Evolutionary conservation across 208 protist genomes (phyloP).

Genomic region (Trypanosoma melophagium): DNA sequence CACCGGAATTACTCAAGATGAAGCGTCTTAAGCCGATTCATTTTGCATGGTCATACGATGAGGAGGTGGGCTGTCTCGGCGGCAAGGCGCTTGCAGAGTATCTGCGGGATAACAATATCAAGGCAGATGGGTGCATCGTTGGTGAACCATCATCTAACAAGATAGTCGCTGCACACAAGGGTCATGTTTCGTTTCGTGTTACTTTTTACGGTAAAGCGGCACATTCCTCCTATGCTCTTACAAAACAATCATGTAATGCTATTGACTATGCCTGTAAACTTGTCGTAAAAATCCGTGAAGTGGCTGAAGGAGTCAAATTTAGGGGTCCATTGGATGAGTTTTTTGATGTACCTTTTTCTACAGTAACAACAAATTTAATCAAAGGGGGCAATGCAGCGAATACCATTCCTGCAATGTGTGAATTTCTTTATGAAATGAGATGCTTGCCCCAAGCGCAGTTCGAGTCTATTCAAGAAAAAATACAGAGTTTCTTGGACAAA

Average conservation of each 20-base stretch:
- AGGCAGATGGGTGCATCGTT: constrained; percentile 52
- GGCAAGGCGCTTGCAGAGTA: constrained; percentile 36
- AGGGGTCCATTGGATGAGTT: constrained; percentile 8
- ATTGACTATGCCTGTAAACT: constrained; percentile 56
- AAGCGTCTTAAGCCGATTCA: constrained; percentile 41
- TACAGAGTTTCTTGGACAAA: constrained; percentile 29
- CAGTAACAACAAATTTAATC: constrained; percentile 56
- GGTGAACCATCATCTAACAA: constrained; percentile 54
- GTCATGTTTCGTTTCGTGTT: constrained; percentile 36
- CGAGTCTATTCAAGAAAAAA: constrained; percentile 37
- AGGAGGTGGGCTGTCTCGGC: constrained; percentile 50
- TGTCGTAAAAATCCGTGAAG: constrained; percentile 47
- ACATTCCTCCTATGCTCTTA: constrained; percentile 43
- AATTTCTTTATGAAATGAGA: constrained; percentile 54
- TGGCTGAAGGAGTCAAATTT: constrained; percentile 37
- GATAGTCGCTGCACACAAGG: constrained; percentile 58
- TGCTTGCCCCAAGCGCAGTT: constrained; percentile 30
- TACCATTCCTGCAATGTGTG: constrained; percentile 43
- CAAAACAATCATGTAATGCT: constrained; percentile 46
- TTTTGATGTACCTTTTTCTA: constrained; percentile 34
- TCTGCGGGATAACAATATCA: constrained; percentile 33
- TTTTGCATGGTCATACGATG: constrained; percentile 53
- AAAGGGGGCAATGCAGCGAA: constrained; percentile 54
- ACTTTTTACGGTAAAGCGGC: constrained; percentile 34
- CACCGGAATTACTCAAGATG: constrained; percentile 44